A percentile compares a stretch with the other conserved stretches of the same genome.
Evolutionary conservation across 2,329 filamentous ascomycete species (phyloP).

Genomic region (Claviceps pazoutovae): DNA sequence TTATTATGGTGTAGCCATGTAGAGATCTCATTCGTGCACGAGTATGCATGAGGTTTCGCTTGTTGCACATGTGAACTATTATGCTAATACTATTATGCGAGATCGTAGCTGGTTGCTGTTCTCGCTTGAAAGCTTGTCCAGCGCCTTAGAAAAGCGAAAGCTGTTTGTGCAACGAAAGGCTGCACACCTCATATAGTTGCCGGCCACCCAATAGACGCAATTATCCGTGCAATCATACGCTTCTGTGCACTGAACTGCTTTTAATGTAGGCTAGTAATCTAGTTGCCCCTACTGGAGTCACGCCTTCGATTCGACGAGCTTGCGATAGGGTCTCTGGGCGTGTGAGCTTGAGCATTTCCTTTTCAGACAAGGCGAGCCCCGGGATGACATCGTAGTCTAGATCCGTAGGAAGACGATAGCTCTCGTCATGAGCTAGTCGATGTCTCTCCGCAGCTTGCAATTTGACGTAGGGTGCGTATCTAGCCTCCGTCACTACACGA

Average conservation of each 20-base stretch:
- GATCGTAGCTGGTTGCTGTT: too few relatives aligned
- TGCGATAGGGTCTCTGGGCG: constrained; percentile 78
- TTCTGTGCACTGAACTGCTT: neutral
- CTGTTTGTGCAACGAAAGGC: too few relatives aligned
- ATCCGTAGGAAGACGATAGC: constrained; percentile 53
- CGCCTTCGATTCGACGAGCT: constrained; percentile 73
- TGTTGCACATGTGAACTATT: too few relatives aligned
- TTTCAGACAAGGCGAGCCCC: constrained; percentile 71
- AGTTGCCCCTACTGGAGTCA: constrained; percentile 47
- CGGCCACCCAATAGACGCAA: neutral
- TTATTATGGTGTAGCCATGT: too few relatives aligned
- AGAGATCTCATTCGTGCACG: too few relatives aligned
- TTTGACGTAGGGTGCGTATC: constrained; percentile 75
- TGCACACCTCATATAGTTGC: too few relatives aligned
- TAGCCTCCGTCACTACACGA: constrained; percentile 67
- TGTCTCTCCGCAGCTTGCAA: constrained; percentile 54
- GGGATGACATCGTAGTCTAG: constrained; percentile 62
- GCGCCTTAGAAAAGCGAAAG: too few relatives aligned
- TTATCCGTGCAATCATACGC: neutral
- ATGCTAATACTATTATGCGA: too few relatives aligned
- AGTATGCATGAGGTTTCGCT: too few relatives aligned
- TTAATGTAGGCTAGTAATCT: constrained; percentile 50
- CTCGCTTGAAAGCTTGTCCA: too few relatives aligned
- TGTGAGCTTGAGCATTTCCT: constrained; percentile 51
- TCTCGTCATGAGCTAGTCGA: constrained; percentile 63